These are phyloP conservation scores for Suillus brevipes DNA, from an alignment of 768 basidiomycete species.

Conservation along the genomic window DNA sequence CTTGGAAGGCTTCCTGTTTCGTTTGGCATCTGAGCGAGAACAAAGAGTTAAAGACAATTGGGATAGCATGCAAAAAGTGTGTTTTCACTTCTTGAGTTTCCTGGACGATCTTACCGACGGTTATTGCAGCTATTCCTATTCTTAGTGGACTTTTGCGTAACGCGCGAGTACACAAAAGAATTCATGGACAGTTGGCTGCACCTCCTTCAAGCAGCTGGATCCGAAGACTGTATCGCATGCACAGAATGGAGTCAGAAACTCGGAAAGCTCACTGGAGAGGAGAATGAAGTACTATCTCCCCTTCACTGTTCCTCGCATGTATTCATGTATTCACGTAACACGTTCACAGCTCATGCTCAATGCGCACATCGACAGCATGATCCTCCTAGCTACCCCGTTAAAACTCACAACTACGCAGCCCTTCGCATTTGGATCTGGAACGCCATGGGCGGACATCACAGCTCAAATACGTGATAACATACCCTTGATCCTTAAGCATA, in stretches of 20 bases:
- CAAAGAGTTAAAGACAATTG: constrained; percentile 46
- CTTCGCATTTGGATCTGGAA: constrained; percentile 74
- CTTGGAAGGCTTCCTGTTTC: constrained; percentile 73
- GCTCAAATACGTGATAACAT: constrained; percentile 76
- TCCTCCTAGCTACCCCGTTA: constrained; percentile 87
- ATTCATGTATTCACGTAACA: neutral
- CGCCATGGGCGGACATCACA: constrained; percentile 71
- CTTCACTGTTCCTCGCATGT: neutral
- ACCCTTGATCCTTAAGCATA: constrained; percentile 85
- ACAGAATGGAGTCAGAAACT: constrained; percentile 73
- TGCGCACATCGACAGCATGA: constrained; percentile 83
- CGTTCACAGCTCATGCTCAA: constrained; percentile 66
- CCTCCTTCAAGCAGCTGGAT: constrained; percentile 79
- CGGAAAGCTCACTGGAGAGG: constrained; percentile 88
- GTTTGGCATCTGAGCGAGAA: constrained; percentile 68
- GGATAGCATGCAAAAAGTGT: constrained; percentile 66
- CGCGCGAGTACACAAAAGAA: constrained; percentile 75
- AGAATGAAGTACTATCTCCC: constrained; percentile 60
- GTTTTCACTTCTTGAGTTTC: neutral
- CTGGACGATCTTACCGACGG: constrained; percentile 42
- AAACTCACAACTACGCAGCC: constrained; percentile 59
- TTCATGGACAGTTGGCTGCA: constrained; percentile 89
- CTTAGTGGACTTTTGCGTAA: constrained; percentile 95
- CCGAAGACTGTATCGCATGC: constrained; percentile 66
- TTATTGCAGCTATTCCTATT: constrained; percentile 46